Evolutionary conservation across 768 basidiomycete species (phyloP), one percentile per base, ranked within the genome.

Genomic region (Amanita polypyramis): DNA sequence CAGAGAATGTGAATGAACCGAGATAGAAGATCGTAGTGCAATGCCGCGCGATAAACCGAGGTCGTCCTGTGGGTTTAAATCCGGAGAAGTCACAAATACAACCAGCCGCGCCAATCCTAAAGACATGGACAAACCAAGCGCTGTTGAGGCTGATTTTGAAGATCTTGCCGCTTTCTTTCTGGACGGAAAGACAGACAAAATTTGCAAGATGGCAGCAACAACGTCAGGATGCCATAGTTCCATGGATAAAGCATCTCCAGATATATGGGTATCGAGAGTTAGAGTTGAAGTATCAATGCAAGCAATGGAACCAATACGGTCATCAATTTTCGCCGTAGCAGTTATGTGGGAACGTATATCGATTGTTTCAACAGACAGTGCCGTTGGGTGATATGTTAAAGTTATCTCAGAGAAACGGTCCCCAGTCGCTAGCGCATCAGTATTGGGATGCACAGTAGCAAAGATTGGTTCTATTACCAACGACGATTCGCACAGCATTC

Each of bases 21-120:
- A 72, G 5, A 79, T 36, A 2, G 77, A 68, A 0, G 74, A 77
- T 19, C 74, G 74, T 23, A 80, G 56, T 2, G 80, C 78, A 47
- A 87, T 61, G 3, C 90, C 90, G 23, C 88, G 76, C 2, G 78
- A 81, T 10, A 87, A 67, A 38, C 77, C 77, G 47, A 76, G 62
- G 33, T 74, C 73, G 46, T 84, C 84, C 0, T 70, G 64, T 0
- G 87, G 87, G 52, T 89, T 89, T 46, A 92, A 72, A 60, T 95
- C 93, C 30, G 75, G 75, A n/a, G 82, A 77, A 5, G 87, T 85
- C 43, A 91, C 59, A 49, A 87, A 79, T 8, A 86, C 57, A 21
- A 81, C 77, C 39, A 85, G 65, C 30, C 76, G 75, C 1, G 72
- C 75, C 37, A 93, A 53, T 0, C 85, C 73, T 29, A 83, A 17